Conservation (phyloP, 2,329 filamentous ascomycete genomes). For the Trichoderma citrinoviride region DNA sequence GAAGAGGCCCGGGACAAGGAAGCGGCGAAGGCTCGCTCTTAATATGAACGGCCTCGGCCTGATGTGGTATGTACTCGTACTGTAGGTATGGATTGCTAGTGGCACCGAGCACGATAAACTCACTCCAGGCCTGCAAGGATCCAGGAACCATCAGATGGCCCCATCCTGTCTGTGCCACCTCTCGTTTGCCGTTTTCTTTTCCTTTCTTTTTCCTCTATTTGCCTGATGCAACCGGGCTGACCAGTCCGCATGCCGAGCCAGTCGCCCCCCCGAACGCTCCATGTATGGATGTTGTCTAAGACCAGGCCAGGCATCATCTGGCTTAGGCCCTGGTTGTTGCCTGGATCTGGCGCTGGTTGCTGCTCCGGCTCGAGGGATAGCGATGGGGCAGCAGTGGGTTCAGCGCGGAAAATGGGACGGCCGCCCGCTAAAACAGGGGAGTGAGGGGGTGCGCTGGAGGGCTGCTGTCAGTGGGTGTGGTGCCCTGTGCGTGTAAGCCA, state of each 20-base stretch:
- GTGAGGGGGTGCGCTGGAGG: neutral
- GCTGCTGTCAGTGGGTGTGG: conserved; percentile 8
- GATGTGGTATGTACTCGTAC: too few species aligned
- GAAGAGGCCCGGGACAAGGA: conserved; percentile 1
- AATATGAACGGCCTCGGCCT: conserved; percentile 12
- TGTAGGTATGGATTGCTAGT: neutral
- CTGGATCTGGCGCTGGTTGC: conserved; percentile 32
- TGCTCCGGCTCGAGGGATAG: conserved; percentile 20
- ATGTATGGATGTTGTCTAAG: conserved; percentile 20
- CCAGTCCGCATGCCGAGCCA: conserved; percentile 11
- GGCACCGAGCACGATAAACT: conserved; percentile 12
- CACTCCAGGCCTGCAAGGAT: conserved; percentile 16
- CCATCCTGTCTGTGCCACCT: conserved; percentile 7
- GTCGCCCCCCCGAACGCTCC: conserved; percentile 2
- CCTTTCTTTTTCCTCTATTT: neutral
- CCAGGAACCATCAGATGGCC: conserved; percentile 15
- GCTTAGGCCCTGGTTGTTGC: conserved; percentile 36
- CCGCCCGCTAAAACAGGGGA: conserved; percentile 19
- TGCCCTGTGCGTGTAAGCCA: conserved; percentile 23
- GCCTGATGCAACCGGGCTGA: neutral
- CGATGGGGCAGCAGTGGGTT: conserved; percentile 1
- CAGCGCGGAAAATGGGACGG: conserved; percentile 19
- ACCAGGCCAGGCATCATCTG: conserved; percentile 22
- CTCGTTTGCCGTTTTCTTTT: neutral
- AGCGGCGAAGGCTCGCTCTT: neutral